Base-by-base conservation (phyloP, 805 yeast species). In the Wickerhamomyces chambardii region DNA sequence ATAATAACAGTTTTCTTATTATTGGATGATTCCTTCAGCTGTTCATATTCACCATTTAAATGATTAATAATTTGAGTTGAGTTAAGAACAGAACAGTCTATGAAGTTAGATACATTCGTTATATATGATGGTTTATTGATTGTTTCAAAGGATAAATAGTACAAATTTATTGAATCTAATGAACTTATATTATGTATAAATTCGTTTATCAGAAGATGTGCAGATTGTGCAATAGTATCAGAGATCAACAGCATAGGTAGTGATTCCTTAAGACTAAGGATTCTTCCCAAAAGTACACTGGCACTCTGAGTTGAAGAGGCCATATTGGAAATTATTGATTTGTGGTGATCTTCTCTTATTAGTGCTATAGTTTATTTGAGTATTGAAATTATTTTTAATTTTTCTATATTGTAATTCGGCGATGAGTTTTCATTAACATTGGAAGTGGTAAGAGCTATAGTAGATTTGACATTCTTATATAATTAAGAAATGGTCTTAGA, bases 221-320 rank as follows among this genome's bases (percentile, higher is more conserved):
- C 74, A 0, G 92, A 73, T 53, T 89, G 96, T 0, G 70, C 62
- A 9, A 86, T 56, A 1, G 83, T 68, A 53, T 92, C 97, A 8
- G 73, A 50, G 4, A 82, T 63, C 5, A 90, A 63, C 3, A 85
- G 55, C 36, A 90, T 72, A 0, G 95, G 94, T 0, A 90, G 71
- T 17, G 57, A 56, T 48, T 92, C 97, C 43, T 78, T 83, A 34
- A 84, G 59, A 3, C 77, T 58, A 3, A 92, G 55, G 6, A 85
- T 61, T 39, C 97, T 61, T 31, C 69, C 75, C 37, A 89, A 62
- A 6, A 87, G 61, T 24, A 81, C 79, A n/a, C 69, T 42, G 29
- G 69, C 60, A 38, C 59, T 63, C 30, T 64, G 65, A 4, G 59
- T 51, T 4, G 63, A 44, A 12, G 54, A 46, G 2, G 63, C 49